Evolutionary conservation across 139 green algal genomes (phyloP).

Genomic region (Raphidocelis subcapitata): DNA sequence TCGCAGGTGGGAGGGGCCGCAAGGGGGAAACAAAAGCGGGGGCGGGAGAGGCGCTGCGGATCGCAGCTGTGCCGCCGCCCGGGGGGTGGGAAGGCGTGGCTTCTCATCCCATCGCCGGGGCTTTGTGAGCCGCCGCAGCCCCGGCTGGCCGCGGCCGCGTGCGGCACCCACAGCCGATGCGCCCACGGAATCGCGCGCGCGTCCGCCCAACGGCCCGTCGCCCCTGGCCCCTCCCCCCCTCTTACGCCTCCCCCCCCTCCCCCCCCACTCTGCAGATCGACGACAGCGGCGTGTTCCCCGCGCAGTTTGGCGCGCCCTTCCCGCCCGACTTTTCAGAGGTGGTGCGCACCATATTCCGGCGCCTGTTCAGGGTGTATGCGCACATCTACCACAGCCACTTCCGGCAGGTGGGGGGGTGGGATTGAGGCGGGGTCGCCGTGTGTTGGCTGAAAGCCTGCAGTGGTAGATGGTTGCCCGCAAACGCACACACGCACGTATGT

Average conservation of each 20-base stretch:
- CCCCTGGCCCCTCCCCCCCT: too few relatives aligned
- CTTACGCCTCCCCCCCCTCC: background rate
- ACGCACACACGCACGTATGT: too few relatives aligned
- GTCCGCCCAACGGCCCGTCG: too few relatives aligned
- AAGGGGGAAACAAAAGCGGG: background rate
- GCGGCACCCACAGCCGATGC: too few relatives aligned
- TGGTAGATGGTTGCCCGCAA: constrained; percentile 4
- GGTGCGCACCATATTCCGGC: constrained; percentile 90
- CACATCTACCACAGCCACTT: constrained; percentile 99
- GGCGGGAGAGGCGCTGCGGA: too few relatives aligned
- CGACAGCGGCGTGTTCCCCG: constrained; percentile 87
- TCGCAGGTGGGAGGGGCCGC: constrained; percentile 53
- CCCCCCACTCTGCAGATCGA: constrained; percentile 68
- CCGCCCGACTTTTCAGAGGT: constrained; percentile 90
- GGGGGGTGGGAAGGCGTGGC: too few relatives aligned
- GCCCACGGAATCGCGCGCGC: too few relatives aligned
- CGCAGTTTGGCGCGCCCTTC: constrained; percentile 83
- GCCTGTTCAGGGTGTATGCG: constrained; percentile 98
- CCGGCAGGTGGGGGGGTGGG: constrained; percentile 40
- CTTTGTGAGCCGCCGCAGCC: too few relatives aligned
- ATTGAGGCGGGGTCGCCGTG: too few relatives aligned
- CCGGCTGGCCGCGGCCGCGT: too few relatives aligned
- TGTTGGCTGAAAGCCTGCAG: background rate
- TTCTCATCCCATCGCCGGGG: too few relatives aligned
- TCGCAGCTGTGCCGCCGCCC: too few relatives aligned